Base-by-base conservation (phyloP, 331 rosid species). In the Acacia pycnantha region DNA sequence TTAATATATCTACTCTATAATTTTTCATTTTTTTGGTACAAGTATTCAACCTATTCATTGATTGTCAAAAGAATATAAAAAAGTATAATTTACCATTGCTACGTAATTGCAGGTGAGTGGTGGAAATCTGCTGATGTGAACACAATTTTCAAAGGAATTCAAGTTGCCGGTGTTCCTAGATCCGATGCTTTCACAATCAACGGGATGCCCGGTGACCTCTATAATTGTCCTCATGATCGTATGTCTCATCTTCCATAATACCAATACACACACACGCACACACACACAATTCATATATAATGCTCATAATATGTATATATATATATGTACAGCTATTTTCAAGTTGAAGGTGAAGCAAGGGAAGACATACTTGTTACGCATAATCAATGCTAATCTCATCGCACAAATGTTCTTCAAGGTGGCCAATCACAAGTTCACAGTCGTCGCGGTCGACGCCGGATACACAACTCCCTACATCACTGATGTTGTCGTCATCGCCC, bases 171-270 rank as follows among this genome's bases (percentile, higher is more conserved):
- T 27, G 69, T 82, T 4, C 58, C 56, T 16, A 13, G 19, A 11
- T 85, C 91, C 2, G 81, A 85, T 62, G 89, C 82, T 29, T 83
- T 68, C 71, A 83, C 83, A 9, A 88, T 88, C 19, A 88, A 85
- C 59, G 91, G 91, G n/a, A 41, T 61, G 35, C 87, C 84, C 0
- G 89, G 91, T 8, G 78, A 85, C 70, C 67, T 74, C 0, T 88
- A 85, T 65, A 59, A 67, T 2, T 88, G 91, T 79, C 81, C 91
- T 44, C 19, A 69, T 74, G 33, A 72, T 8, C 64, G 88, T 79
- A 82, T 5, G 43, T 53, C 61, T 35, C 37, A 73, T 31, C 6
- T 11, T 29, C 24, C 64, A 11, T 24, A 12, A 11, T 10, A 9
- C 5, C 31, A n/a, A n/a, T n/a, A n/a, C n/a, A n/a, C n/a, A n/a